These are phyloP conservation scores for Diversispora eburnea DNA, from an alignment of 192 early-diverging fungal genomes.

Conservation along the genomic window DNA sequence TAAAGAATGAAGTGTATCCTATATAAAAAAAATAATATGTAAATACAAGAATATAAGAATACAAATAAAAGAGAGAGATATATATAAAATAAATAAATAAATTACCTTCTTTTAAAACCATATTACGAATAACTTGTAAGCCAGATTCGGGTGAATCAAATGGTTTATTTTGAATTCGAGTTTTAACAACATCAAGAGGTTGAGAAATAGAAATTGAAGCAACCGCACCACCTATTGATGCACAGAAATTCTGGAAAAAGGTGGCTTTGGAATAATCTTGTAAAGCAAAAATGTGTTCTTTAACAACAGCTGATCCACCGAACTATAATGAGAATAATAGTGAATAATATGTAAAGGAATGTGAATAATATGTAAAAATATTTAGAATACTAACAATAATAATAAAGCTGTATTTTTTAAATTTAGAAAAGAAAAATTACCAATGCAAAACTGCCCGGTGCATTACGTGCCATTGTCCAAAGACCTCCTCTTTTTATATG, in stretches of 20 bases:
- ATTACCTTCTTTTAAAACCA: conserved; percentile 91
- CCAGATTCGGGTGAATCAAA: conserved; percentile 87
- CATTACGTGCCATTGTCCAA: conserved; percentile 97
- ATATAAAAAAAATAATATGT: background rate
- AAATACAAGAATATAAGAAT: background rate
- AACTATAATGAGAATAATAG: conserved; percentile 39
- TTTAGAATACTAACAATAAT: background rate
- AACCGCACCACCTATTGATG: conserved; percentile 93
- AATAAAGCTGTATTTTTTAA: background rate
- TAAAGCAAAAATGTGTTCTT: conserved; percentile 88
- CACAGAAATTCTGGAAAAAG: conserved; percentile 96
- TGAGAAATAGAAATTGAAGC: conserved; percentile 92
- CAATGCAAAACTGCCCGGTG: conserved; percentile 96
- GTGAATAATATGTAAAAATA: background rate
- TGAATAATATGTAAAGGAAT: background rate
- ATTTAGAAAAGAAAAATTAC: conserved; percentile 33
- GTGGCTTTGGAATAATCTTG: conserved; percentile 94
- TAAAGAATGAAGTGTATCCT: conserved; percentile 79
- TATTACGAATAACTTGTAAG: conserved; percentile 77
- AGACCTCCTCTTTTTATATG: conserved; percentile 65
- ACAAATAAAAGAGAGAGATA: background rate
- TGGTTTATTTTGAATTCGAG: conserved; percentile 92
- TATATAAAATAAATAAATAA: background rate
- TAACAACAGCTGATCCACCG: conserved; percentile 89
- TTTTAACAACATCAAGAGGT: conserved; percentile 98